Base-by-base conservation (phyloP, 202 grass and related monocot genomes). In the Brachypodium distachyon region DNA sequence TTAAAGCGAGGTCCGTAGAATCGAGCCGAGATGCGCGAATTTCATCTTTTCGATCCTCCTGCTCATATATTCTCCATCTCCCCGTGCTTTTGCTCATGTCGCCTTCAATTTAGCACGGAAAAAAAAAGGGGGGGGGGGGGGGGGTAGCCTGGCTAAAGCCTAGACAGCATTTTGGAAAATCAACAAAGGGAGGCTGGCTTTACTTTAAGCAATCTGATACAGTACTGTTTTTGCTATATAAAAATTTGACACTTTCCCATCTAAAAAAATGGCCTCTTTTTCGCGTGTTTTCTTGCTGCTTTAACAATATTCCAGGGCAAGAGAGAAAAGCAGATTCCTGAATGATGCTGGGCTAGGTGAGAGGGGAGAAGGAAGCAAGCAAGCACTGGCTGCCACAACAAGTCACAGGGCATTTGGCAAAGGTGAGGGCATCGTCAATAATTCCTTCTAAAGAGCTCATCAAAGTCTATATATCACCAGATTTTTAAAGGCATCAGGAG, bases 361-460 rank as follows among this genome's bases (percentile, higher is more conserved):
- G 36, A 18, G 29, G 36, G 31, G 33, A 29, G 33, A 29, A 14
- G n/a, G 59, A 37, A 69, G 27, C 53, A 59, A 55, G 79, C 61
- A 70, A 57, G 59, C 53, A 65, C 50, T 67, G 55, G 42, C 74
- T 70, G 70, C 76, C 78, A 64, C 67, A 82, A 48, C 50, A 82
- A 81, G 77, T 76, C 83, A 86, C 77, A 76, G 77, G 43, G 34
- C 67, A 85, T 81, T 85, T 56, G 60, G 67, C 65, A 81, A 85
- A 89, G 73, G 77, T 47, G 77, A 54, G 78, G 39, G 61, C 68
- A 82, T 75, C 61, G 69, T 50, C 69, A 83, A 86, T 83, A 90
- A 83, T 87, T 87, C 73, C 80, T 80, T 83, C 62, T 51, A 86
- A 82, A 86, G 83, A 86, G 79, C 83, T 70, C 87, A 86, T 83